phyloP scores from a whole-genome alignment of 805 yeast species.

The Nakazawaea wyomingensis region DNA sequence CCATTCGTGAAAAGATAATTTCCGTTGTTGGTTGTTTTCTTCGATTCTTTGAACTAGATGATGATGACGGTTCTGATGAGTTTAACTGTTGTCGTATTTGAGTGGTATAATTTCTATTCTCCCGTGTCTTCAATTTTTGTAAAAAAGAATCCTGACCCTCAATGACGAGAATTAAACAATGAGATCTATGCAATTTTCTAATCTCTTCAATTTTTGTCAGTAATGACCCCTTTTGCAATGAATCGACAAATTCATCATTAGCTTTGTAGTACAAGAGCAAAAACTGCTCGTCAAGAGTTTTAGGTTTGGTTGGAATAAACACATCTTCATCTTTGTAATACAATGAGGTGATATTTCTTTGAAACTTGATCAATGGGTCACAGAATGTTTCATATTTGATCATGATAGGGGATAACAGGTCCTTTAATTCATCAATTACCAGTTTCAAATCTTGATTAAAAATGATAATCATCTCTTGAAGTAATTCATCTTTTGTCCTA shows the following conservation, averaged over 20 bases:
- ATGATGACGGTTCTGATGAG: constrained; percentile 1
- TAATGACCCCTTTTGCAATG: constrained; percentile 24
- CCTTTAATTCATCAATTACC: background rate
- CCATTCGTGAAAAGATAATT: constrained; percentile 21
- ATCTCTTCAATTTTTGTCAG: constrained; percentile 20
- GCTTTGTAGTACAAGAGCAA: constrained; percentile 43
- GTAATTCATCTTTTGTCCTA: constrained; percentile 44
- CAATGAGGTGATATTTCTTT: constrained; percentile 40
- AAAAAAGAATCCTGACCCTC: constrained; percentile 45
- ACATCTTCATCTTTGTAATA: constrained; percentile 45
- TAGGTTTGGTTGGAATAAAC: constrained; percentile 47
- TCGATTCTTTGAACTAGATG: too few species aligned
- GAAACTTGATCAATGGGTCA: constrained; percentile 47
- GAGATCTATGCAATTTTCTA: constrained; percentile 19
- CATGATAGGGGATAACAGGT: constrained; percentile 15
- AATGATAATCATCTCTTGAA: constrained; percentile 43
- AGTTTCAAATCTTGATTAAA: constrained; percentile 27
- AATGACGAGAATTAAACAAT: constrained; percentile 38
- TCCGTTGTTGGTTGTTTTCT: too few species aligned
- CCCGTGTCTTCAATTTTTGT: constrained; percentile 36
- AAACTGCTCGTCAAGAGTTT: constrained; percentile 37
- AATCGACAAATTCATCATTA: constrained; percentile 32
- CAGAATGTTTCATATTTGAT: constrained; percentile 21
- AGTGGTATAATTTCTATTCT: constrained; percentile 40
- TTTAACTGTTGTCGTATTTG: constrained; percentile 27